Conservation (phyloP, 2,329 filamentous ascomycete genomes). For the Phyllosticta capitalensis region DNA sequence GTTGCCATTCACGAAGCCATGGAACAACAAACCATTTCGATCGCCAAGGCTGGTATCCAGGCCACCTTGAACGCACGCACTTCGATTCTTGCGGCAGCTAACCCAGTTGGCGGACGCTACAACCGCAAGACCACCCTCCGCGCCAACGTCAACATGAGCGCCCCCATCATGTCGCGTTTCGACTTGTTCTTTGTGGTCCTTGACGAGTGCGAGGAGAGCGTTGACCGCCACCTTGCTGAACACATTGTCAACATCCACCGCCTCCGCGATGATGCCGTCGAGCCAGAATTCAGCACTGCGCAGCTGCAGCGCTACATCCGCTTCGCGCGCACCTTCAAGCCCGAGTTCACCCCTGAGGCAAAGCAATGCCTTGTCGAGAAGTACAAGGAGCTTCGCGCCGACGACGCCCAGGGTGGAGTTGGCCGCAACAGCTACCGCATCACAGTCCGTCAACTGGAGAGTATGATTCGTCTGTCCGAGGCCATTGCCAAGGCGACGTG, state of each 20-base stretch:
- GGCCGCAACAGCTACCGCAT: slow-evolving; percentile 95
- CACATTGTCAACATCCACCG: slow-evolving; percentile 95
- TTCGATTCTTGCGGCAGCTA: slow-evolving; percentile 89
- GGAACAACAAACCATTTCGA: slow-evolving; percentile 99
- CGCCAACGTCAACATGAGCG: slow-evolving; percentile 96
- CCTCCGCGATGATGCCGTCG: slow-evolving; percentile 79
- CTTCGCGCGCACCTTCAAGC: slow-evolving; percentile 89
- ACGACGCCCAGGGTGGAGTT: slow-evolving; percentile 88
- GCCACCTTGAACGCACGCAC: slow-evolving; percentile 94
- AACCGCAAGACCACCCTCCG: slow-evolving; percentile 91
- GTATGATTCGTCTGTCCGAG: slow-evolving; percentile 88
- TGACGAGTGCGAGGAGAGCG: slow-evolving; percentile 87
- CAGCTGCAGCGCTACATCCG: slow-evolving; percentile 95
- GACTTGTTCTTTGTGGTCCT: slow-evolving; percentile 97
- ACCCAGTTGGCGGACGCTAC: slow-evolving; percentile 92
- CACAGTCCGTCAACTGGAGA: slow-evolving; percentile 91
- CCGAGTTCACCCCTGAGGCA: slow-evolving; percentile 81
- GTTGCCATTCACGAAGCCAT: slow-evolving; percentile 99
- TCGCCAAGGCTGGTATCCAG: slow-evolving; percentile 96
- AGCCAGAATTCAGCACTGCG: slow-evolving; percentile 91
- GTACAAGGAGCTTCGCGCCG: slow-evolving; percentile 89
- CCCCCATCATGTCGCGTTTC: slow-evolving; percentile 98
- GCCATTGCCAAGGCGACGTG: slow-evolving; percentile 99
- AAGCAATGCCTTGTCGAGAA: slow-evolving; percentile 77
- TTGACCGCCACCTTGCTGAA: slow-evolving; percentile 83